These are phyloP conservation scores for Cadophora malorum DNA, from an alignment of 2,329 filamentous ascomycete genomes.

Conservation along the genomic window DNA sequence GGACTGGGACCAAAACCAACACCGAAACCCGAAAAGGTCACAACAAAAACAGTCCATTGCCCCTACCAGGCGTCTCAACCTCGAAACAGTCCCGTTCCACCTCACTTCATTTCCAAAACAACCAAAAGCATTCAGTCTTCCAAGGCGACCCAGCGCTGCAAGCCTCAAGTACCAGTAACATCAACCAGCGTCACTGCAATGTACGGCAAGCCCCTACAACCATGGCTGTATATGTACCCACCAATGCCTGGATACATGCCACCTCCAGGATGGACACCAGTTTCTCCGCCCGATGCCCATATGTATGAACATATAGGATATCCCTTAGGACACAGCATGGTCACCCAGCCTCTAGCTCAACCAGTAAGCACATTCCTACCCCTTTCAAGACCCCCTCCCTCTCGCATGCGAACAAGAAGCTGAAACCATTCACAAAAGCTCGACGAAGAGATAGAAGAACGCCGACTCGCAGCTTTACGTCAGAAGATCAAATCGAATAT, in stretches of 20 bases:
- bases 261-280: neutral
- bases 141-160: neutral
- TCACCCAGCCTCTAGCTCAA: no score
- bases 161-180: neutral
- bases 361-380: no score
- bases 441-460: no score
- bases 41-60: neutral
- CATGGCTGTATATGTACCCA: neutral
- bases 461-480: no score
- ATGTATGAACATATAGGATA: no score
- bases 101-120: constrained; percentile 2
- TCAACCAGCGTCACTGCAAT: neutral
- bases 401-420: no score
- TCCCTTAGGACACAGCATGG: no score
- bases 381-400: no score
- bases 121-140: neutral
- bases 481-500: no score
- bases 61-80: neutral
- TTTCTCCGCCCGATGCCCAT: neutral
- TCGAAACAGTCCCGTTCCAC: neutral
- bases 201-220: neutral
- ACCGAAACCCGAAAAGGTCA: neutral
- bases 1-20: neutral
- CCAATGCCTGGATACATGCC: no score
- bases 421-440: no score